Base-by-base conservation (phyloP, 2,329 filamentous ascomycete species). In the Arthroderma uncinatum region DNA sequence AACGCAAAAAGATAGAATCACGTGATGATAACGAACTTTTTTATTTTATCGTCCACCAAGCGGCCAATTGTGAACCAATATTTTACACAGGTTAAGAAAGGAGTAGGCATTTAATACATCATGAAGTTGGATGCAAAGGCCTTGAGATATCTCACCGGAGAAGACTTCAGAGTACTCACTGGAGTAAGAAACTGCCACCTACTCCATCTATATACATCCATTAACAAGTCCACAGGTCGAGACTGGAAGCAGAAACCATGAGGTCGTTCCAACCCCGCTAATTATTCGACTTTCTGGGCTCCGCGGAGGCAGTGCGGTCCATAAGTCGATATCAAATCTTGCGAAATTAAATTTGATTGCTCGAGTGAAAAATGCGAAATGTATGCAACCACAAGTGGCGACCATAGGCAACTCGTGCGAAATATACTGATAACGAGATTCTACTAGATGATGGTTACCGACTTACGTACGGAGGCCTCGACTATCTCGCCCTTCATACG, bases 61-160 rank as follows among this genome's bases (percentile, higher is more conserved):
- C 16, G 42, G 8, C 16, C 37, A 14, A 40, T 14, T 52, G 25
- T 10, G 14, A 33, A 16, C 8, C 19, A 23, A 53, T 21, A 37
- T 36, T 53, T 23, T 53, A 19, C 33, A 47, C 9, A 1, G 2
- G 23, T n/a, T 12, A 47, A 28, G 23, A 37, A 25, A 42, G 39
- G 23, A n/a, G 9, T 55, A 14, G 10, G 8, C 6, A 52, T 53
- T 30, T n/a, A 36, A 36, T 25, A 58, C 67, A 74, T 59, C 62
- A 98, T 98, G 93, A 95, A 93, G 78, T 83, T 98, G 71, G 90
- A 98, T 71, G 91, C 92, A 53, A 90, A 90, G 71, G 86, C 88
- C 53, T 85, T 98, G 76, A 90, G 94, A 70, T 92, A 98, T 74
- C 82, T 98, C 71, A 86, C 87, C 54, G 76, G 83, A 14, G 93